Conservation (phyloP, 2,329 filamentous ascomycete species). For the Nemania sp. region DNA sequence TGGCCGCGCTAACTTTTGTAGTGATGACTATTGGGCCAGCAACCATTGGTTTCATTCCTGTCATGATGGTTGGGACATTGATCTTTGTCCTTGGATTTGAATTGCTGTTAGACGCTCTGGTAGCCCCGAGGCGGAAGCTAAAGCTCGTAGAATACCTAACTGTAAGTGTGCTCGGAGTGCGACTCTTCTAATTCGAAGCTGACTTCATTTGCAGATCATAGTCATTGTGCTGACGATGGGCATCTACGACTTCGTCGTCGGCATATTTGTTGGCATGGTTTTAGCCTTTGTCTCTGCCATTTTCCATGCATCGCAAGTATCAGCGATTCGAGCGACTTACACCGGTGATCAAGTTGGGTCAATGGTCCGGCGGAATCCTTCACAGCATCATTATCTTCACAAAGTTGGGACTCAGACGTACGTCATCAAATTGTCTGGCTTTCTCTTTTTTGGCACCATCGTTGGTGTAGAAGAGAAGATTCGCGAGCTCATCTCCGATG, state of each 20-base stretch:
- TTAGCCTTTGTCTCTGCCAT: conserved; percentile 90
- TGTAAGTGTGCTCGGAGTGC: conserved; percentile 48
- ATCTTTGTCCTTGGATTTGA: conserved; percentile 97
- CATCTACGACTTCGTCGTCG: conserved; percentile 92
- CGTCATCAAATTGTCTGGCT: conserved; percentile 89
- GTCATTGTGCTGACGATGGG: conserved; percentile 96
- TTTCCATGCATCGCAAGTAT: conserved; percentile 86
- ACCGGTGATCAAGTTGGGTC: conserved; percentile 88
- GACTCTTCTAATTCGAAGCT: conserved; percentile 22
- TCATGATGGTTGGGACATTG: conserved; percentile 94
- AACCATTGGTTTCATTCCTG: conserved; percentile 90
- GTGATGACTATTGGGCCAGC: conserved; percentile 85
- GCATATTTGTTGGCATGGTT: conserved; percentile 89
- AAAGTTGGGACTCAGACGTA: conserved; percentile 87
- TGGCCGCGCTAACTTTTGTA: conserved; percentile 78
- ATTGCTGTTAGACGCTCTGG: conserved; percentile 83
- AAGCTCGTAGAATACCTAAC: conserved; percentile 88
- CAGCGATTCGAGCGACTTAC: conserved; percentile 88
- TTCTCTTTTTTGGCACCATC: conserved; percentile 98
- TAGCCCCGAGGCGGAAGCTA: conserved; percentile 85
- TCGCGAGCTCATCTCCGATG: conserved; percentile 78
- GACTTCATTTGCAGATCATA: conserved; percentile 60
- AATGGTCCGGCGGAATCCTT: conserved; percentile 87
- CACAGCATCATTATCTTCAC: conserved; percentile 84
- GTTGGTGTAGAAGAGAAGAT: conserved; percentile 93